Base-by-base conservation (phyloP, 2,329 filamentous ascomycete species). In the Atkinsonella hypoxylon region DNA sequence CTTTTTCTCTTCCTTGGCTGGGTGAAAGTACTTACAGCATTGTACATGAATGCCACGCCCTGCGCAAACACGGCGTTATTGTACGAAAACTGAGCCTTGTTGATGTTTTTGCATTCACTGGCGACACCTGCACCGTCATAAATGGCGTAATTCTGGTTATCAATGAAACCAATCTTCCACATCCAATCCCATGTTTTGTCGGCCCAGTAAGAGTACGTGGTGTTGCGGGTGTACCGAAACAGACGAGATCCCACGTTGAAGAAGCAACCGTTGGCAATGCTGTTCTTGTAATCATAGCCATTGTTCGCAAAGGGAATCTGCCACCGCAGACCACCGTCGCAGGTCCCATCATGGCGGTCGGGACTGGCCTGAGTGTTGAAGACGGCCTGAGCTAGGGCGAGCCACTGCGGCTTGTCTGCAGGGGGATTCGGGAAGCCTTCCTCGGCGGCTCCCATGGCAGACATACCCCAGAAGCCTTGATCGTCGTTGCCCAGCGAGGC, bases 211-310 rank as follows among this genome's bases (percentile, higher is more conserved):
- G 72, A 69, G 57, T 87, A 88, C 0, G 82, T 83, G 1, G 70
- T 58, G 58, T 88, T 85, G 32, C 70, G 70, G 0, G 83, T 87
- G 65, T 87, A 89, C 10, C 81, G 76, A 0, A 82, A 85, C 11
- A 91, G 74, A 9, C 87, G 78, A 15, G 86, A 78, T n/a, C 74
- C 78, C 18, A 83, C 65, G 61, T 83, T 80, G 69, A 83, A 82
- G 63, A 82, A 80, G 59, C 75, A 76, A 43, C 77, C 79, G 54
- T 81, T 82, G 22, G 79, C 76, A 60, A 58, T 51, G 71, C 69
- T 71, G 65, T 83, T 83, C 64, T 83, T 93, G 72, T 90, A 89
- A 60, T 83, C 75, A 64, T 87, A 91, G 34, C 87, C 87, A 44
- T 73, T 76, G 63, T 90, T 89, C 58, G 83, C 81, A 6, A 77